These are phyloP conservation scores for Pogostemon cablin DNA, from an alignment of 257 asterid genomes.

Conservation along the genomic window DNA sequence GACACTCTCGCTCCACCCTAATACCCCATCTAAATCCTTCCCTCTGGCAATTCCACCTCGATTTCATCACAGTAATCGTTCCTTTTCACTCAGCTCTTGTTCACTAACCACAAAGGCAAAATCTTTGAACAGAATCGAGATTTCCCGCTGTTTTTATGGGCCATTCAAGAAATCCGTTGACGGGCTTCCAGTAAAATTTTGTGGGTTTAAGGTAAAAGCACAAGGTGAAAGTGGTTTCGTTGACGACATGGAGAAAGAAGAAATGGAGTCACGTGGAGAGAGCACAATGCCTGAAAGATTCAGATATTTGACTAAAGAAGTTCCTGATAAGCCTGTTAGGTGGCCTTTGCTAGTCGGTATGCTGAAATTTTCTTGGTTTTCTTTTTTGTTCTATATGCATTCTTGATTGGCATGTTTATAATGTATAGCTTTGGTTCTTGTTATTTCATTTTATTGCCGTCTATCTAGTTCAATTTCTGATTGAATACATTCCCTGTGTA, in stretches of 20 bases:
- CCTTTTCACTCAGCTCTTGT: constrained; percentile 29
- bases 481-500: not conserved
- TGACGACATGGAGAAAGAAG: constrained; percentile 41
- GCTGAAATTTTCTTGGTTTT: not conserved
- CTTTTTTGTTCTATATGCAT: not conserved
- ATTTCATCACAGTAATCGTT: constrained; percentile 26
- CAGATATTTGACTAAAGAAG: constrained; percentile 75
- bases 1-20: constrained; percentile 46
- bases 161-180: constrained; percentile 30
- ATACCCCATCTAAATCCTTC: constrained; percentile 34
- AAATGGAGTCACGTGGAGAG: constrained; percentile 59
- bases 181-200: constrained; percentile 37
- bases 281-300: constrained; percentile 90
- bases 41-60: constrained; percentile 32
- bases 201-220: constrained; percentile 46
- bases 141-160: constrained; percentile 35
- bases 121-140: constrained; percentile 36
- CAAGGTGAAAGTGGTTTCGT: constrained; percentile 40
- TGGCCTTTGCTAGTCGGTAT: constrained; percentile 86
- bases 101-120: constrained; percentile 29
- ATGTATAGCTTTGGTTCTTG: not conserved
- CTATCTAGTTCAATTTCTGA: constrained; percentile 4
- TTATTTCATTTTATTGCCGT: not conserved
- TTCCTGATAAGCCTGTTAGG: constrained; percentile 70
- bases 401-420: not conserved